Percentiles rank a stretch among this genome's conserved stretches.
These are phyloP conservation scores for Mrakiaceae sp. DNA, from an alignment of 1,284 basidiomycete genomes.

Conservation along the genomic window DNA sequence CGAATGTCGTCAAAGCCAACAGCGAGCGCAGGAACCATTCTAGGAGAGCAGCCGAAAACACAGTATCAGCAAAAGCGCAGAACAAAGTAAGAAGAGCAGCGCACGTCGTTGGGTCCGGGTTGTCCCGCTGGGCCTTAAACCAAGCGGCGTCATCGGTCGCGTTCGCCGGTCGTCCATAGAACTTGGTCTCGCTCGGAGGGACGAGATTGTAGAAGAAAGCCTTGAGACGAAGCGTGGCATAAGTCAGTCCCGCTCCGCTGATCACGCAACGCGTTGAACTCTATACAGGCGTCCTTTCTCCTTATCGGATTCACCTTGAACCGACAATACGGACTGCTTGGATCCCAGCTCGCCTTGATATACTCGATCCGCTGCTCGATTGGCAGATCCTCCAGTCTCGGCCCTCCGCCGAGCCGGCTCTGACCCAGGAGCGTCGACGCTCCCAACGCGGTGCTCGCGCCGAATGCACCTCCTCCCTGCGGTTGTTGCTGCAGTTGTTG, in stretches of 20 bases:
- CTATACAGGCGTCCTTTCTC: background rate
- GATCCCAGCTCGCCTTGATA: constrained; percentile 61
- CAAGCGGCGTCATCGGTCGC: constrained; percentile 63
- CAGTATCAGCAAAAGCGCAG: background rate
- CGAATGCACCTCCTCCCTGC: background rate
- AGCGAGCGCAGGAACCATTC: constrained; percentile 71
- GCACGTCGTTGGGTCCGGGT: constrained; percentile 68
- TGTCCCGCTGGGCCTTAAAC: constrained; percentile 68
- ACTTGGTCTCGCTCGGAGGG: constrained; percentile 53
- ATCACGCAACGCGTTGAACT: background rate
- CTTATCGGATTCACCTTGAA: constrained; percentile 53
- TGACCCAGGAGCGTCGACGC: too few species aligned
- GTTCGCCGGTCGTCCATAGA: constrained; percentile 63
- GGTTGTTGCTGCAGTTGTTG: constrained; percentile 7
- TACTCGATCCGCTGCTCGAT: constrained; percentile 50
- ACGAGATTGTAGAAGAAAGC: constrained; percentile 83
- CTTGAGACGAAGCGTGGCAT: constrained; percentile 35
- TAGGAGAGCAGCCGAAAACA: constrained; percentile 28
- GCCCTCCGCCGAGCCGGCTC: background rate
- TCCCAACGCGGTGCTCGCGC: too few species aligned
- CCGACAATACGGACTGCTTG: constrained; percentile 54
- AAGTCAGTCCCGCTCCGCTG: background rate
- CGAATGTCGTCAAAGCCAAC: constrained; percentile 72
- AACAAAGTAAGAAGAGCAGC: constrained; percentile 23
- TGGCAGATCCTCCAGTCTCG: constrained; percentile 40